A percentile compares a stretch with the other conserved stretches of the same genome.
phyloP scores from a whole-genome alignment of 2,329 filamentous ascomycete species.

The Chaetomiaceae sp. region DNA sequence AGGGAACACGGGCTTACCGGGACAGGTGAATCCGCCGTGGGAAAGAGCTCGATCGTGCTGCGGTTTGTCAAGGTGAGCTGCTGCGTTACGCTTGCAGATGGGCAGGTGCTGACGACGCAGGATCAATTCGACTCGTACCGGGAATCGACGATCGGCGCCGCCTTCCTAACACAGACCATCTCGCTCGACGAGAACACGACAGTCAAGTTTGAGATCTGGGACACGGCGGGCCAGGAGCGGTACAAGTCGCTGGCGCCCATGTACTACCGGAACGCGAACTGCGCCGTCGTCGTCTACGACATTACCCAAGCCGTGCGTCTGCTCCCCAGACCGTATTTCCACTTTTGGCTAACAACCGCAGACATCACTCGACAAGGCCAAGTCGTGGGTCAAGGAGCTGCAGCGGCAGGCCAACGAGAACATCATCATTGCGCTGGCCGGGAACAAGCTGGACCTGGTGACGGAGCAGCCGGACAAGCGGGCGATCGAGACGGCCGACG shows the following conservation, averaged over 20 bases:
- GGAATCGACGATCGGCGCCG: constrained; percentile 96
- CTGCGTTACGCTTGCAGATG: neutral
- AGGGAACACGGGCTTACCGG: neutral
- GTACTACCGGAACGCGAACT: constrained; percentile 99
- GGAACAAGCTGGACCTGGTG: constrained; percentile 96
- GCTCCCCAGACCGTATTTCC: neutral
- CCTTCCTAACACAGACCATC: constrained; percentile 98
- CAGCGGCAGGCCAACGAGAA: constrained; percentile 99
- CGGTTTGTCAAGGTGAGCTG: constrained; percentile 88
- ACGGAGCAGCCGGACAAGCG: constrained; percentile 94
- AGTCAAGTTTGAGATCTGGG: constrained; percentile 99
- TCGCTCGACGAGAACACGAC: constrained; percentile 96
- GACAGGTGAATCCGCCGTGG: constrained; percentile 92
- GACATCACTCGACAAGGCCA: constrained; percentile 97
- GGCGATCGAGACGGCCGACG: constrained; percentile 81
- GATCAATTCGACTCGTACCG: constrained; percentile 98
- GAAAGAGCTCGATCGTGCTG: constrained; percentile 98
- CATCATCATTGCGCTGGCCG: constrained; percentile 96
- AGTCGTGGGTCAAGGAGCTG: constrained; percentile 98
- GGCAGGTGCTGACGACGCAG: constrained; percentile 43
- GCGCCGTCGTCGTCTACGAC: constrained; percentile 97
- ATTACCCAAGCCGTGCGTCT: constrained; percentile 91
- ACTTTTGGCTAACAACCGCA: constrained; percentile 38
- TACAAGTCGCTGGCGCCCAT: constrained; percentile 99
- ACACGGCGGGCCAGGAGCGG: constrained; percentile 95